A percentile compares a stretch with the other conserved stretches of the same genome.
Evolutionary conservation across 2,329 filamentous ascomycete genomes (phyloP).

Genomic region (Botrytis byssoidea): DNA sequence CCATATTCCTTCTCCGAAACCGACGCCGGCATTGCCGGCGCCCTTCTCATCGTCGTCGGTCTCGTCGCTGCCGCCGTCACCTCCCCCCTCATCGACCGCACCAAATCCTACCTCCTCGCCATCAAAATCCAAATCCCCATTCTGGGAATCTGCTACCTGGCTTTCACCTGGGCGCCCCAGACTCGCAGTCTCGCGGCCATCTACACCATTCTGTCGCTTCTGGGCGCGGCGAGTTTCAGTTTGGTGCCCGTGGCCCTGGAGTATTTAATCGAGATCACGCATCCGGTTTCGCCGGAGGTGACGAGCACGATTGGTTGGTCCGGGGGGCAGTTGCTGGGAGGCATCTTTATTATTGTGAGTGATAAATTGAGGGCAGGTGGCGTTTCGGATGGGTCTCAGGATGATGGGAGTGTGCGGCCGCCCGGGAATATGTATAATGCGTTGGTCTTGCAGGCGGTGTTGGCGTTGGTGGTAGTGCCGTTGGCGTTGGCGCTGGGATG

Average conservation of each 20-base stretch:
- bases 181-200: conserved; percentile 59
- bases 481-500: conserved; percentile 67
- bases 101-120: conserved; percentile 71
- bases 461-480: conserved; percentile 64
- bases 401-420: conserved; percentile 48
- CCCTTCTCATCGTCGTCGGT: conserved; percentile 83
- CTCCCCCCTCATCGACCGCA: conserved; percentile 80
- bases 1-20: conserved; percentile 84
- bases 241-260: conserved; percentile 84
- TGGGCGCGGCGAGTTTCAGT: conserved; percentile 78
- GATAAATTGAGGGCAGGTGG: conserved; percentile 63
- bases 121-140: conserved; percentile 75
- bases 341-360: conserved; percentile 78
- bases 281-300: conserved; percentile 83
- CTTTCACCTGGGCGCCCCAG: conserved; percentile 76
- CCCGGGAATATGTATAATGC: conserved; percentile 71
- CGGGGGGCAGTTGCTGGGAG: conserved; percentile 82
- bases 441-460: conserved; percentile 74
- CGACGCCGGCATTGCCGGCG: conserved; percentile 86
- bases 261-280: conserved; percentile 81
- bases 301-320: conserved; percentile 82
- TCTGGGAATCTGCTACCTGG: conserved; percentile 69
- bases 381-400: conserved; percentile 40
- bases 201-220: conserved; percentile 70
- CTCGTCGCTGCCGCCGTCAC: conserved; percentile 73